Base-by-base conservation (phyloP, 768 basidiomycete genomes). In the Dictyophora rubrovolvata region DNA sequence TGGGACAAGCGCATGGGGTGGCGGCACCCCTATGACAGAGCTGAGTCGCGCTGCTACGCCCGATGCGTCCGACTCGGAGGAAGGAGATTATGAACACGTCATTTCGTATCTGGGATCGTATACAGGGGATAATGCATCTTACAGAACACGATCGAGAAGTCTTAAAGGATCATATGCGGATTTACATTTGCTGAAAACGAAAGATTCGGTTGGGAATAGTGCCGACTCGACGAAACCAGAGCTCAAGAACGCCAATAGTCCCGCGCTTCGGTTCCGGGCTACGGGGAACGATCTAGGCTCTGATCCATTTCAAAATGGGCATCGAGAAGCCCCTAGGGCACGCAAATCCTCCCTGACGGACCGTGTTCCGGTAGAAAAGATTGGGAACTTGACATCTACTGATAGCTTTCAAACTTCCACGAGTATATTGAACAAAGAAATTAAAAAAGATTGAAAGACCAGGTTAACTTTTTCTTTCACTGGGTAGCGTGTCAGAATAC, bases 51-150 rank as follows among this genome's bases (percentile, higher is more conserved):
- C 83, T 18, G 78, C 74, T 42, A 87, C 86, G 8, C 89, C 89
- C 0, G 84, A 87, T 53, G 83, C 81, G 51, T 85, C 87, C 14
- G 93, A 93, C 65, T 89, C 91, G 23, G 91, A 93, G 67, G 90
- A 82, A 52, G 92, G 90, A 46, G 93, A 95, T 71, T 94, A 94
- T 69, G 93, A 95, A 69, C 83, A 94, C 70, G 87, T 93, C 51
- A 78, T 92, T 52, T 80, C 83, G 10, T 76, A 84, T 62, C 71
- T 92, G 56, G 77, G 78, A 18, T 64, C 71, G 10, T 74, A 79
- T 55, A 81, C 81, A 56, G 79, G 80, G 0, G 55, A 66, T 67
- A 59, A 63, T 63, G 47, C 61, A 58, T 67, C 54, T 55, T 61
- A 62, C 70, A 42, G 64, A 68, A 63, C 82, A 34, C 21, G 80